Percentiles rank a stretch among this genome's conserved stretches.
phyloP scores from a whole-genome alignment of 164 flowering plant species.

The Malania oleifera region DNA sequence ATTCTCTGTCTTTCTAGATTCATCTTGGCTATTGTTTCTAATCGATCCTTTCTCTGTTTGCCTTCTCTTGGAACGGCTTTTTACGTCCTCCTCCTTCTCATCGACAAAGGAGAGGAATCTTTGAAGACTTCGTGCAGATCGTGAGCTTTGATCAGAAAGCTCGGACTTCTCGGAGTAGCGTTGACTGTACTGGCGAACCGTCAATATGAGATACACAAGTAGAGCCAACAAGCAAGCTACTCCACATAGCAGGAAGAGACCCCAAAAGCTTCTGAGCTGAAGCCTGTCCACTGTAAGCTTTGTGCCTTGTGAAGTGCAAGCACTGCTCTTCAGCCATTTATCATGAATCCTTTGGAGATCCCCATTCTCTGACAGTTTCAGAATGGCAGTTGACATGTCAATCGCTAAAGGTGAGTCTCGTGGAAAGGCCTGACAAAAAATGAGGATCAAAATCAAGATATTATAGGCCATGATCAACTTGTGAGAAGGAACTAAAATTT shows the following conservation, averaged over 20 bases:
- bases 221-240: conserved; percentile 49
- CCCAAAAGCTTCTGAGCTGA: conserved; percentile 50
- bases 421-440: conserved; percentile 52
- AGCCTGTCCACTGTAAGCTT: conserved; percentile 37
- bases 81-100: conserved; percentile 35
- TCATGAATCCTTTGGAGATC: conserved; percentile 62
- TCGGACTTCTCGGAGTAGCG: conserved; percentile 17
- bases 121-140: conserved; percentile 30
- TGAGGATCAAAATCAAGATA: no score
- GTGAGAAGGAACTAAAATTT: no score
- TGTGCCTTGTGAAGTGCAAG: conserved; percentile 43
- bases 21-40: conserved; percentile 13
- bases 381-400: conserved; percentile 61
- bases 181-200: conserved; percentile 29
- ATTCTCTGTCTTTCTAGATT: conserved; percentile 1
- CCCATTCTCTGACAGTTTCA: conserved; percentile 53
- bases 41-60: conserved; percentile 20
- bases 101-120: conserved; percentile 43
- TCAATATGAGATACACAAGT: conserved; percentile 23
- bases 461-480: no score
- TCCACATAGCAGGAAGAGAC: conserved; percentile 45
- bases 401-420: conserved; percentile 54
- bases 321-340: conserved; percentile 52
- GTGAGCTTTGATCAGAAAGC: conserved; percentile 18
- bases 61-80: conserved; percentile 25